Evolutionary conservation across 2,329 filamentous ascomycete genomes (phyloP).

Genomic region (Fragosphaeria purpurea): DNA sequence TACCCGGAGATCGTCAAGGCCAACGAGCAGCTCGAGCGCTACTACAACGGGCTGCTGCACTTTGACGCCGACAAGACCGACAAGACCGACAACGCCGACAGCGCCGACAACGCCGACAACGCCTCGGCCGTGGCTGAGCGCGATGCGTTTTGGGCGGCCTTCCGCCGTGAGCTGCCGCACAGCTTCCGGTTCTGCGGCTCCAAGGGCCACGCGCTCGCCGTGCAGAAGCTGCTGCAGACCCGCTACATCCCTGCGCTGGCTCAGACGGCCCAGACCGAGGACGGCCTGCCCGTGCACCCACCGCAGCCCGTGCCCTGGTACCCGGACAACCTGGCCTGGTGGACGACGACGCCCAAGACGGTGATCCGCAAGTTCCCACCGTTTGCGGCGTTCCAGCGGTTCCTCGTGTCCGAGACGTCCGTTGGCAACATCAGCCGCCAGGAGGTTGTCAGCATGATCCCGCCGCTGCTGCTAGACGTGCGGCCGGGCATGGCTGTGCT

Average conservation of each 20-base stretch:
- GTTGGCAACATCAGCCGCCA: constrained; percentile 97
- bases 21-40: constrained; percentile 77
- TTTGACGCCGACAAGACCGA: constrained; percentile 57
- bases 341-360: constrained; percentile 96
- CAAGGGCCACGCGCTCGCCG: constrained; percentile 86
- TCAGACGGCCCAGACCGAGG: constrained; percentile 68
- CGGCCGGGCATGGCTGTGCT: constrained; percentile 85
- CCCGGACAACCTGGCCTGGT: constrained; percentile 89
- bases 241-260: constrained; percentile 87
- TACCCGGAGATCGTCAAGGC: constrained; percentile 60
- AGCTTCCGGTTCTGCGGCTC: constrained; percentile 97
- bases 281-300: constrained; percentile 72
- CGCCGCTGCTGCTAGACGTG: constrained; percentile 84
- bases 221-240: constrained; percentile 78
- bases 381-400: constrained; percentile 93
- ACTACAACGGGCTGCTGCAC: constrained; percentile 71
- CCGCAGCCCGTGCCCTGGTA: constrained; percentile 83
- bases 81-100: too few relatives aligned
- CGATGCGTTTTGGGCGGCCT: constrained; percentile 70
- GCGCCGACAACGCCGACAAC: too few relatives aligned
- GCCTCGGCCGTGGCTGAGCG: constrained; percentile 63
- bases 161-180: constrained; percentile 82
- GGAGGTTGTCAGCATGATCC: constrained; percentile 98
- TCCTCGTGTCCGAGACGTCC: constrained; percentile 91
- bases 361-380: constrained; percentile 88